Base-by-base conservation (phyloP, 2,329 filamentous ascomycete genomes). In the Zelopaecilomyces penicillatus region DNA sequence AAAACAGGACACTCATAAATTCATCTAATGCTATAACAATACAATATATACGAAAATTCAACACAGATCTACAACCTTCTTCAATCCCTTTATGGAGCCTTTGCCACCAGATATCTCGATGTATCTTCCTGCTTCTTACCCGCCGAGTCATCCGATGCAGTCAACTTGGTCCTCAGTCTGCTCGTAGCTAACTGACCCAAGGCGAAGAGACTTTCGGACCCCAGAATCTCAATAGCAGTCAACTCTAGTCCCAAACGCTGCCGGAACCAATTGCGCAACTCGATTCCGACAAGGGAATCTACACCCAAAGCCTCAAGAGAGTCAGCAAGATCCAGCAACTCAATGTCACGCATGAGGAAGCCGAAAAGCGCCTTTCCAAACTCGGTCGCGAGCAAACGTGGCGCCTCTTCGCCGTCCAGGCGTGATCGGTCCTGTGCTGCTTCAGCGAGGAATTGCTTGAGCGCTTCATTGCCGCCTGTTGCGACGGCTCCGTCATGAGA, bases 261-360 rank as follows among this genome's bases (percentile, higher is more conserved):
- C 6, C 44, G 47, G 44, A 44, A 53, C 52, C 52, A 54, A 40
- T 52, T 52, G 10, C 48, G 44, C 27, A 53, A 39, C 44, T 53
- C 51, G 11, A 52, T 48, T 11, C 42, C 39, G 12, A 50, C 48
- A 6, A 52, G 41, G n/a, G 49, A 53, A 35, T 53, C 52, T 12
- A 54, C 42, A 6, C 51, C 51, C 6, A 52, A 36, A 1, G 30
- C 35, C 5, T 39, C 12, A 19, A 54, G 29, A 12, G 30, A 43
- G n/a, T 44, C 43, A 31, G 34, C 37, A 5, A 48, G 32, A 8
- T 53, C 45, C 8, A 52, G 38, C 5, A 47, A 38, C n/a, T 46
- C 43, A 6, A 39, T 30, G 5, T 45, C 44, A n/a, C 41, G 37
- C 19, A 44, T 38, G 38, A 52, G 37, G 36, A 52, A 45, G 27